phyloP scores from a whole-genome alignment of 495 filamentous ascomycete species.

The Rhizodiscina lignyota region DNA sequence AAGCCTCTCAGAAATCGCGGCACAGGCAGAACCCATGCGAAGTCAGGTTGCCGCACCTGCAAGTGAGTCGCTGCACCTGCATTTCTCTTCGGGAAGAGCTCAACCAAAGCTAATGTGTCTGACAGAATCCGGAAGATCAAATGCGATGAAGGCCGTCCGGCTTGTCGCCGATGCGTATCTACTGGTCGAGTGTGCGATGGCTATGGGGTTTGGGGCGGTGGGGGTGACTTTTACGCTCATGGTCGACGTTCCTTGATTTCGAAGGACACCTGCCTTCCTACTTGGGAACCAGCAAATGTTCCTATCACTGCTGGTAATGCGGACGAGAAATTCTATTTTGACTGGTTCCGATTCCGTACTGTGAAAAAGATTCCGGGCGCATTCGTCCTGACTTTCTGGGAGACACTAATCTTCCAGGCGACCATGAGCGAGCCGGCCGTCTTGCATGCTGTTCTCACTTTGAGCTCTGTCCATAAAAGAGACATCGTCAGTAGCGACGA shows the following conservation, averaged over 20 bases:
- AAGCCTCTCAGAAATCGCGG: no score
- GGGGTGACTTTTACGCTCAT: constrained; percentile 15
- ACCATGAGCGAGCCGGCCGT: constrained; percentile 30
- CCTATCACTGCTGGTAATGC: no score
- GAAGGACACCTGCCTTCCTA: background rate
- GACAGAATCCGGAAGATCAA: no score
- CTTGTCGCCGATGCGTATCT: no score
- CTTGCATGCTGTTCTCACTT: constrained; percentile 31
- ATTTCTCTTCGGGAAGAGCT: no score
- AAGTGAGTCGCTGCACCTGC: no score
- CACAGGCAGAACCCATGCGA: no score
- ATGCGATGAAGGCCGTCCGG: no score
- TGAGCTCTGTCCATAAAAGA: constrained; percentile 28
- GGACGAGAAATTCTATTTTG: constrained; percentile 19
- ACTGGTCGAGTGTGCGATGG: no score
- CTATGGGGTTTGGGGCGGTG: constrained; percentile 37
- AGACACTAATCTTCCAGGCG: constrained; percentile 28
- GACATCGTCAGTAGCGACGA: no score
- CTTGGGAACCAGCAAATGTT: background rate
- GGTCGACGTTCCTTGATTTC: background rate
- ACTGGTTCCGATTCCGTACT: constrained; percentile 26
- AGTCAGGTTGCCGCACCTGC: no score
- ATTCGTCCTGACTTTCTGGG: constrained; percentile 31
- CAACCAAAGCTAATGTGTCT: no score
- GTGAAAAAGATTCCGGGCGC: constrained; percentile 25